Evolutionary conservation across 768 basidiomycete species (phyloP), one percentile per base, ranked within the genome.

Genomic region (Panaeolus cyanescens): DNA sequence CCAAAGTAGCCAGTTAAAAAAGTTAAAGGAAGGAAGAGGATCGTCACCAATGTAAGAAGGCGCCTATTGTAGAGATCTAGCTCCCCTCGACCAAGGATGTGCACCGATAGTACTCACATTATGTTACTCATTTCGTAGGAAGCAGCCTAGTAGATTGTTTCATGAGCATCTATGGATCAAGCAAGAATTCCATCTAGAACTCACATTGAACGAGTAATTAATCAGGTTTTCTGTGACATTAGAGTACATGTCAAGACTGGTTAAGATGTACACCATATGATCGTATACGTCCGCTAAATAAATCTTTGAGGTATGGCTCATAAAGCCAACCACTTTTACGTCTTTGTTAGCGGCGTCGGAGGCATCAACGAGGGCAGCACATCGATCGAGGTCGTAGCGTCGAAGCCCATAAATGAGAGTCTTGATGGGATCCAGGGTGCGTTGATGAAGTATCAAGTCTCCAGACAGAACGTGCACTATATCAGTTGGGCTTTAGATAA

Each of bases 1-100:
- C 87, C 89, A 65, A 90, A 91, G 75, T 91, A 91, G 59, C 89
- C 89, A 6, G 90, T 89, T 39, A 90, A 76, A 39, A 90, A 76
- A 6, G 89, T 89, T 56, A 90, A 71, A 1, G 90, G 90, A 8
- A 91, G 72, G 75, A 85, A 90, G 65, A 89, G 85, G 64, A 91
- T 86, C 0, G 89, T 90, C 5, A 83, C 85, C 30, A 88, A 68
- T 1, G 89, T 90, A 33, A 91, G 74, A 53, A 85, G 81, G 55
- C 83, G 86, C 86, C 86, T 88, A 63, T 56, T 30, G 34, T 53
- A 15, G 32, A 36, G 40, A 42, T 42, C 40, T n/a, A 22, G 22
- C 22, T 22, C 22, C n/a, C 40, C n/a, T 4, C 10, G 22, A 40
- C 12, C 1, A 58, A n/a, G 20, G 28, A 32, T 20, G 4, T 22